Conservation (phyloP, 2,329 filamentous ascomycete species). For the Paramyrothecium sp. region DNA sequence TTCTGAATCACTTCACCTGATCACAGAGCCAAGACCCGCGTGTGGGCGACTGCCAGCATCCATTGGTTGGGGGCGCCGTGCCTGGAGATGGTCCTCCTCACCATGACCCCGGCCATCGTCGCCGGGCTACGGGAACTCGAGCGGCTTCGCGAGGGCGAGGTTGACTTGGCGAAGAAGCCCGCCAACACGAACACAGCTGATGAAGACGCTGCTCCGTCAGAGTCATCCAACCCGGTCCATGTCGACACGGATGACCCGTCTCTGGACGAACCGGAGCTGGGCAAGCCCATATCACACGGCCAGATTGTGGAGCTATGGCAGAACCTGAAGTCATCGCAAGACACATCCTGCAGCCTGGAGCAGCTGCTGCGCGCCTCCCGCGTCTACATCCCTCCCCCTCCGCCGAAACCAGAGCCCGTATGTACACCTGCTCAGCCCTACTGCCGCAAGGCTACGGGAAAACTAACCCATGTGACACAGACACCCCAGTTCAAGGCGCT, state of each 20-base stretch:
- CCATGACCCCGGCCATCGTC: slow-evolving; percentile 69
- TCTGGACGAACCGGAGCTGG: slow-evolving; percentile 49
- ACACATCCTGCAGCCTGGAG: slow-evolving; percentile 56
- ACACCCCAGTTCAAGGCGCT: slow-evolving; percentile 80
- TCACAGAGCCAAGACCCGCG: not conserved
- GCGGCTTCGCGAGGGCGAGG: slow-evolving; percentile 1
- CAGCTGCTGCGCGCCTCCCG: slow-evolving; percentile 67
- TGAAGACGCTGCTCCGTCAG: slow-evolving; percentile 10
- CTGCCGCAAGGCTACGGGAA: too few relatives aligned
- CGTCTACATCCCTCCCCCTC: slow-evolving; percentile 77
- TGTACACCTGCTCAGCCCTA: slow-evolving; percentile 22
- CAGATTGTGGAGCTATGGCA: slow-evolving; percentile 66
- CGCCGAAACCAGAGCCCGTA: slow-evolving; percentile 76
- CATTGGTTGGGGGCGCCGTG: not conserved
- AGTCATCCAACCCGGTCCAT: not conserved
- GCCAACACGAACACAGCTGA: slow-evolving; percentile 9
- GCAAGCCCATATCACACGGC: slow-evolving; percentile 69
- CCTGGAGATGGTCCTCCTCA: slow-evolving; percentile 68
- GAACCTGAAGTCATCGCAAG: slow-evolving; percentile 37
- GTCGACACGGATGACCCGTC: slow-evolving; percentile 46
- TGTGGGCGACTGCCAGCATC: not conserved
- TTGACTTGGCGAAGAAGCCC: not conserved
- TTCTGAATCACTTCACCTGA: too few relatives aligned
- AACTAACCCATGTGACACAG: slow-evolving; percentile 36
- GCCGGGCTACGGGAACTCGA: slow-evolving; percentile 51